These are phyloP conservation scores for Populus davidiana DNA, from an alignment of 345 rosid species.

Conservation along the genomic window DNA sequence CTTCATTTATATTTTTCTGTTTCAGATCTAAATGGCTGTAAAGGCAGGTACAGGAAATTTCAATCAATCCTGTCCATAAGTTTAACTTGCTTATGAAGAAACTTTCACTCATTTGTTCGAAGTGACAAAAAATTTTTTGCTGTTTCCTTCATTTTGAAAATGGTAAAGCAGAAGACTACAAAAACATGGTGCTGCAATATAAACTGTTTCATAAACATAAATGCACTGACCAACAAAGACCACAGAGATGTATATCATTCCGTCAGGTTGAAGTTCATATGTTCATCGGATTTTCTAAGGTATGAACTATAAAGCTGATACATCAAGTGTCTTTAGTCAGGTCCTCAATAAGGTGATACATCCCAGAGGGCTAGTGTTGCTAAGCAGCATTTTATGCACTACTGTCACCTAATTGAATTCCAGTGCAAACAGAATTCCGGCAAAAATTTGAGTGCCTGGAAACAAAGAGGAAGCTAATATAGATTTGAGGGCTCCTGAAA, in stretches of 20 bases:
- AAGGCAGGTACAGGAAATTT: neutral
- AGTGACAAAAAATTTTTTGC: neutral
- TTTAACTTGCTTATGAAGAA: neutral
- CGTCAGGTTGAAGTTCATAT: neutral
- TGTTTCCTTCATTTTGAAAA: slow-evolving; percentile 1
- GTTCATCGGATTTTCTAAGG: neutral
- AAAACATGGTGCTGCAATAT: neutral
- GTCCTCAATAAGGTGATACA: neutral
- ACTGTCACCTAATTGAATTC: neutral
- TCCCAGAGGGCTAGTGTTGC: neutral
- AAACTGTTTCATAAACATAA: neutral
- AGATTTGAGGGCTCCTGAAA: neutral
- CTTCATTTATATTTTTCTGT: neutral
- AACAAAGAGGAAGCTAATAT: neutral
- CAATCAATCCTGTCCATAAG: neutral
- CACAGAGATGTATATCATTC: neutral
- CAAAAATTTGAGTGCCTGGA: neutral
- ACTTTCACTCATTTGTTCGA: neutral
- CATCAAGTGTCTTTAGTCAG: neutral
- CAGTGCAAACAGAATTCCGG: neutral
- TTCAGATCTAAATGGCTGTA: neutral
- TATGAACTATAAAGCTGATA: neutral
- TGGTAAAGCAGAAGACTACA: too few species aligned
- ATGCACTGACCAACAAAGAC: neutral
- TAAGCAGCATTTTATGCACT: neutral